These are phyloP conservation scores for Atkinsonella texensis DNA, from an alignment of 2,329 filamentous ascomycete species.

Conservation along the genomic window DNA sequence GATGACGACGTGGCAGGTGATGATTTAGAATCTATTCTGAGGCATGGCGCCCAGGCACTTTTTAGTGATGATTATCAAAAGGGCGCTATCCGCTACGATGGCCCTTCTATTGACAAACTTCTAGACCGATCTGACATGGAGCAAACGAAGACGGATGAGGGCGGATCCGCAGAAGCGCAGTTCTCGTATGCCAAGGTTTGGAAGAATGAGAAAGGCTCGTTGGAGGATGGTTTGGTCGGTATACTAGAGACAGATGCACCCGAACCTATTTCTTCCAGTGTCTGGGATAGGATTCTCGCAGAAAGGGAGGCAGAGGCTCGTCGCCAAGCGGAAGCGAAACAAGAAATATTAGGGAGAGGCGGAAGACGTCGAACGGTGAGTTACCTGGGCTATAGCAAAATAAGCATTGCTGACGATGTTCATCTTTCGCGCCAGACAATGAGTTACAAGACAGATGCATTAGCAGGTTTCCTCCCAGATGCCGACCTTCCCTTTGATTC, in stretches of 20 bases:
- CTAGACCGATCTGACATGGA: constrained; percentile 79
- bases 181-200: constrained; percentile 89
- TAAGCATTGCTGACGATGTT: not conserved
- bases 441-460: constrained; percentile 21
- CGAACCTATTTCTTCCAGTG: constrained; percentile 47
- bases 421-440: constrained; percentile 15
- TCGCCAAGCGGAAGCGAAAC: constrained; percentile 54
- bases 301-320: constrained; percentile 69
- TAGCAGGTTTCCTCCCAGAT: constrained; percentile 13
- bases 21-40: constrained; percentile 78
- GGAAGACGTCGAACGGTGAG: constrained; percentile 51
- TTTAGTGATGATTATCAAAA: constrained; percentile 65
- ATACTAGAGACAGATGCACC: constrained; percentile 38
- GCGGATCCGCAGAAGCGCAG: constrained; percentile 58
- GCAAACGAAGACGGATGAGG: constrained; percentile 51
- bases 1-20: constrained; percentile 65
- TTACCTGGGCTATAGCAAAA: not conserved
- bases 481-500: constrained; percentile 16
- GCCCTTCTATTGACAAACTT: constrained; percentile 71
- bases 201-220: constrained; percentile 64
- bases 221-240: constrained; percentile 50
- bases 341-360: constrained; percentile 74
- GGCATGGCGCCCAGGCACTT: constrained; percentile 74
- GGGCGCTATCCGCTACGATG: constrained; percentile 70
- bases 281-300: constrained; percentile 85